Conservation (phyloP, 805 yeast species). For the Cyberlindnera veronae region DNA sequence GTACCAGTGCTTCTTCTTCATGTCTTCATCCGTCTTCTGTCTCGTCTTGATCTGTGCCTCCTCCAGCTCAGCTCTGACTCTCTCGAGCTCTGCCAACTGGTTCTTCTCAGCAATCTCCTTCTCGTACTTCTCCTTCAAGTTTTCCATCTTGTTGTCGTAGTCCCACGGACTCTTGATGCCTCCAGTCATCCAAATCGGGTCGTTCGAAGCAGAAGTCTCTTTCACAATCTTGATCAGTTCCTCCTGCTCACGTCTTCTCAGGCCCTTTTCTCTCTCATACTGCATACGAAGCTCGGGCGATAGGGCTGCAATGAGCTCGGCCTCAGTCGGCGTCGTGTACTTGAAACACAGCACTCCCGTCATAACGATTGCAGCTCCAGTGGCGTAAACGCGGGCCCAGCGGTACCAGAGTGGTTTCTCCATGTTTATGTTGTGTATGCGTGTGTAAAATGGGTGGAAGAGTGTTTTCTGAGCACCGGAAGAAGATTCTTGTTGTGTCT, state of each 20-base stretch:
- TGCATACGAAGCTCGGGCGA: conserved; percentile 83
- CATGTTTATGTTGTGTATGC: conserved; percentile 9
- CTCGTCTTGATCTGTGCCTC: conserved; percentile 29
- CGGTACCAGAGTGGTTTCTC: conserved; percentile 49
- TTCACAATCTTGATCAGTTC: conserved; percentile 65
- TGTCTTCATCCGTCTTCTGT: conserved; percentile 30
- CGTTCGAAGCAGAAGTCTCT: conserved; percentile 60
- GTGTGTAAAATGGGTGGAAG: neutral
- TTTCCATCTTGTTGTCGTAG: conserved; percentile 26
- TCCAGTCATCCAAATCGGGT: conserved; percentile 84
- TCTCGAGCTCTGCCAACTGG: conserved; percentile 40
- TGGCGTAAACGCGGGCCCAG: conserved; percentile 54
- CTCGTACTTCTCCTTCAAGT: conserved; percentile 46
- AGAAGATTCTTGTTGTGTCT: neutral
- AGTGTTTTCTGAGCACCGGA: neutral
- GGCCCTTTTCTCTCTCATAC: conserved; percentile 59
- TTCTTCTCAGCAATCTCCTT: conserved; percentile 42
- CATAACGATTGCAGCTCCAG: conserved; percentile 66
- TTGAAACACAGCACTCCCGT: conserved; percentile 69
- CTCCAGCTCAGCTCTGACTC: conserved; percentile 37
- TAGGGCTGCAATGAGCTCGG: conserved; percentile 63
- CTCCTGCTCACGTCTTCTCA: conserved; percentile 66
- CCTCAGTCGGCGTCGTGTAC: conserved; percentile 82
- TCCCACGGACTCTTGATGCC: conserved; percentile 68
- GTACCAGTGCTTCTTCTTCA: conserved; percentile 33